Percentiles rank a stretch among this genome's conserved stretches.
Evolutionary conservation across 805 yeast genomes (phyloP).

Genomic region (Metschnikowia proteae): DNA sequence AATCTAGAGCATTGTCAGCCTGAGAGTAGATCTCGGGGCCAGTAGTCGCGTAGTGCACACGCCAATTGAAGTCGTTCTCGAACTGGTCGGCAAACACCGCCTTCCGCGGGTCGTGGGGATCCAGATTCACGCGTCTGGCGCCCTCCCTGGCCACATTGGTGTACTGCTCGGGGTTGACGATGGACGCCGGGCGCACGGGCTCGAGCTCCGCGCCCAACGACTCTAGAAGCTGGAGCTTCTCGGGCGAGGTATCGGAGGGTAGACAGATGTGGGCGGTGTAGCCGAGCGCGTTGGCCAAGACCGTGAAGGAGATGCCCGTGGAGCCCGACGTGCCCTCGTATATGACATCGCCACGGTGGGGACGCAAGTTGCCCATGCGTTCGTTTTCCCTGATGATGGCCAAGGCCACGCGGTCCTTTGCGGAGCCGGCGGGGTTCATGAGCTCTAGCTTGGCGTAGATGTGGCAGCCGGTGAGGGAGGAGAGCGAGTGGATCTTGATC

Average conservation of each 20-base stretch:
- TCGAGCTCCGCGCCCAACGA: conserved; percentile 80
- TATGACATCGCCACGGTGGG: conserved; percentile 64
- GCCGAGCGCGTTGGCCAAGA: conserved; percentile 85
- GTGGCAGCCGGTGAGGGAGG: conserved; percentile 70
- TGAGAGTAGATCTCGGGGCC: conserved; percentile 92
- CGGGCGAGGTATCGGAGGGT: conserved; percentile 89
- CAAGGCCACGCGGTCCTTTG: conserved; percentile 90
- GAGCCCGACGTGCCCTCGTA: conserved; percentile 97
- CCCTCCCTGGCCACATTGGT: conserved; percentile 79
- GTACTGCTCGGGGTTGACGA: conserved; percentile 89
- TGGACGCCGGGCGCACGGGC: conserved; percentile 89
- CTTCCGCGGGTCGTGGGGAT: conserved; percentile 32
- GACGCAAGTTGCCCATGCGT: conserved; percentile 49
- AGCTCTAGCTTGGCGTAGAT: conserved; percentile 85
- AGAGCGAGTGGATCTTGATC: conserved; percentile 66
- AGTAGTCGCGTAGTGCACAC: conserved; percentile 72
- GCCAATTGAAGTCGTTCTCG: conserved; percentile 91
- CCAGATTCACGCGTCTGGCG: conserved; percentile 49
- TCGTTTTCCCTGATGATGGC: conserved; percentile 77
- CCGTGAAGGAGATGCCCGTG: conserved; percentile 91
- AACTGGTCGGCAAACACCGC: conserved; percentile 95
- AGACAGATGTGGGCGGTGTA: conserved; percentile 89
- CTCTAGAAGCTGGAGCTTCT: conserved; percentile 67
- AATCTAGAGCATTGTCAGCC: conserved; percentile 60
- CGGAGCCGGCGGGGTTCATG: conserved; percentile 90